Conservation (phyloP, 169 alveolate species). For the Plasmodium berghei region DNA sequence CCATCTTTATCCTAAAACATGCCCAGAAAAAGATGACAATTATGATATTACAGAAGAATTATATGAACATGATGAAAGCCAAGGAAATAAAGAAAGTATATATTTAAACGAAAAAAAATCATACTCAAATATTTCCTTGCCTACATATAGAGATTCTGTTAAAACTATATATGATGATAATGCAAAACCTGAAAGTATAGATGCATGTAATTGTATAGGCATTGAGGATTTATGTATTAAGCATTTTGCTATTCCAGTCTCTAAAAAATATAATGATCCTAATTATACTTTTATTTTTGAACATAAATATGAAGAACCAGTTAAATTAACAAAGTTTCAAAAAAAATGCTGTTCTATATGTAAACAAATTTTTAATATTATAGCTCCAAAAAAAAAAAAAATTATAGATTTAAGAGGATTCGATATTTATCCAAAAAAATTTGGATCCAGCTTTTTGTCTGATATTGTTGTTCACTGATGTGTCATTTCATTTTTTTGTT, state of each 20-base stretch:
- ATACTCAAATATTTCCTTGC: constrained; percentile 11
- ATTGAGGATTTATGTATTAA: constrained; percentile 10
- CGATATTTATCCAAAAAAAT: constrained; percentile 8
- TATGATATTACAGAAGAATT: constrained; percentile 49
- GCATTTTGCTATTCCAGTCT: constrained; percentile 47
- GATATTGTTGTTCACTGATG: background rate
- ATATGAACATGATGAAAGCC: constrained; percentile 17
- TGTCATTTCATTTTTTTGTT: no score
- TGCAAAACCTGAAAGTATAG: background rate
- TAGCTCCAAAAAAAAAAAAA: constrained; percentile 9
- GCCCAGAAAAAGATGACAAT: constrained; percentile 78
- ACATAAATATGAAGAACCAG: constrained; percentile 26
- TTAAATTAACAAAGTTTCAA: constrained; percentile 8
- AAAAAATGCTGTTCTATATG: constrained; percentile 37
- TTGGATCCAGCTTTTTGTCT: background rate
- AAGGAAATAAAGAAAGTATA: background rate
- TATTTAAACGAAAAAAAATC: constrained; percentile 11
- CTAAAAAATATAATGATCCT: background rate
- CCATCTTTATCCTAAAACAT: constrained; percentile 83
- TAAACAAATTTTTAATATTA: constrained; percentile 42
- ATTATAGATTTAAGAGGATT: constrained; percentile 17
- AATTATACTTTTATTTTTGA: background rate
- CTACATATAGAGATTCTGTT: constrained; percentile 32
- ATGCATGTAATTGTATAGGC: constrained; percentile 32
- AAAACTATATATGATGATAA: constrained; percentile 10